Percentiles rank a stretch among this genome's conserved stretches.
These are phyloP conservation scores for Persicaria maculosa DNA, from an alignment of 148 eudicot species.

Conservation along the genomic window DNA sequence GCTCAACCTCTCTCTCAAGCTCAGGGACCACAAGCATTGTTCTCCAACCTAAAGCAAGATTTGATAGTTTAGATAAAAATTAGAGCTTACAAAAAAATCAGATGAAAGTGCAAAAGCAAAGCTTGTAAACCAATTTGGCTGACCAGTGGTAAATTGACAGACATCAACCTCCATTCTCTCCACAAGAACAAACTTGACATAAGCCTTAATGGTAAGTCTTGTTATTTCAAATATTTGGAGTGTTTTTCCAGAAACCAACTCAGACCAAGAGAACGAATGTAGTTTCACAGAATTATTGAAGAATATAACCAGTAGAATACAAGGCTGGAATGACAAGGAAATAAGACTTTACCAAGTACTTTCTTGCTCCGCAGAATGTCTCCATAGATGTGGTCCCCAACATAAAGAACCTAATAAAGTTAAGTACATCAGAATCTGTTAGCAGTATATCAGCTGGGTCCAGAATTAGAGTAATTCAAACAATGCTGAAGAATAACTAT, in stretches of 20 bases:
- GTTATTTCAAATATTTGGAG: background rate
- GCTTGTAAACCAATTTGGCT: background rate
- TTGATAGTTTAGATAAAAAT: background rate
- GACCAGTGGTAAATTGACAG: background rate
- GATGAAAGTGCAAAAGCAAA: background rate
- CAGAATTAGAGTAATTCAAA: too few relatives aligned
- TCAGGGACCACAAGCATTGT: slow-evolving; percentile 99
- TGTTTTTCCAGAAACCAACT: background rate
- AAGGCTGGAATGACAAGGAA: background rate
- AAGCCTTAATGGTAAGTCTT: background rate
- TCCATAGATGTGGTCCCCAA: slow-evolving; percentile 97
- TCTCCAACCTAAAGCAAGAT: slow-evolving; percentile 67
- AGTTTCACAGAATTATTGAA: background rate
- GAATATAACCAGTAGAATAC: background rate
- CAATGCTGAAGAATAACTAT: too few relatives aligned
- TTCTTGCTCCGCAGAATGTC: slow-evolving; percentile 95
- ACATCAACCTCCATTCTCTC: background rate
- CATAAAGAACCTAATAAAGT: slow-evolving; percentile 74
- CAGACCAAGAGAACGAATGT: slow-evolving; percentile 5
- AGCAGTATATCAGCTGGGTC: too few relatives aligned
- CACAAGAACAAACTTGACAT: background rate
- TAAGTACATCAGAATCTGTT: background rate
- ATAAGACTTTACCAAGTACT: slow-evolving; percentile 53
- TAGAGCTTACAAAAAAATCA: background rate
- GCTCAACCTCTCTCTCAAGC: slow-evolving; percentile 84